These are phyloP conservation scores for Solanum hybrid DNA, from an alignment of 305 asterid genomes.

Conservation along the genomic window DNA sequence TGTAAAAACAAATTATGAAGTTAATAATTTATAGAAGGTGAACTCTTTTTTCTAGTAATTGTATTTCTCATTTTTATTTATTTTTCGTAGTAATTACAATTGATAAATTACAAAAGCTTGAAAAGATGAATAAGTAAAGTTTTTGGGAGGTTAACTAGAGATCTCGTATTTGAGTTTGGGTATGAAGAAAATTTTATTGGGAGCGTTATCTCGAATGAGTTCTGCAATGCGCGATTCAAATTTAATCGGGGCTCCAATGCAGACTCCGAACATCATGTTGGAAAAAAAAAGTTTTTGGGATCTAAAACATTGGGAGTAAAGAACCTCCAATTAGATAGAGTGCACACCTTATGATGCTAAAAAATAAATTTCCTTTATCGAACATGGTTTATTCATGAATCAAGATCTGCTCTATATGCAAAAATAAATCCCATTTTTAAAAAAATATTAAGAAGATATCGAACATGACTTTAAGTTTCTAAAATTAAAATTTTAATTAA, in stretches of 20 bases:
- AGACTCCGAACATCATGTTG: neutral
- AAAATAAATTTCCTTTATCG: neutral
- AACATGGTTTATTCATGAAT: neutral
- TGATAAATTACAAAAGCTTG: neutral
- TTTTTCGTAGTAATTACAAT: neutral
- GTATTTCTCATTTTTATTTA: neutral
- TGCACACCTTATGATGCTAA: neutral
- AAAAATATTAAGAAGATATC: neutral
- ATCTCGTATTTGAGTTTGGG: neutral
- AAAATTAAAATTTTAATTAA: neutral
- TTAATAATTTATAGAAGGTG: neutral
- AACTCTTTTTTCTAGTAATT: neutral
- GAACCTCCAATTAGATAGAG: neutral
- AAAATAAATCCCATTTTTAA: neutral
- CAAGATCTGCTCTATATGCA: neutral
- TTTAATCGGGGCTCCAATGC: neutral
- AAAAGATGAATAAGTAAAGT: neutral
- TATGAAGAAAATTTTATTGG: neutral
- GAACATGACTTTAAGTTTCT: neutral
- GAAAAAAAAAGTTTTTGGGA: neutral
- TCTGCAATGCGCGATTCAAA: fast-evolving
- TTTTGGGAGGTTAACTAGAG: neutral
- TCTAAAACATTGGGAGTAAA: neutral
- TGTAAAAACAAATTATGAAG: neutral
- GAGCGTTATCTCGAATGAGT: neutral